phyloP scores from a whole-genome alignment of 2,329 filamentous ascomycete species.

The Monosporascus cannonballus region DNA sequence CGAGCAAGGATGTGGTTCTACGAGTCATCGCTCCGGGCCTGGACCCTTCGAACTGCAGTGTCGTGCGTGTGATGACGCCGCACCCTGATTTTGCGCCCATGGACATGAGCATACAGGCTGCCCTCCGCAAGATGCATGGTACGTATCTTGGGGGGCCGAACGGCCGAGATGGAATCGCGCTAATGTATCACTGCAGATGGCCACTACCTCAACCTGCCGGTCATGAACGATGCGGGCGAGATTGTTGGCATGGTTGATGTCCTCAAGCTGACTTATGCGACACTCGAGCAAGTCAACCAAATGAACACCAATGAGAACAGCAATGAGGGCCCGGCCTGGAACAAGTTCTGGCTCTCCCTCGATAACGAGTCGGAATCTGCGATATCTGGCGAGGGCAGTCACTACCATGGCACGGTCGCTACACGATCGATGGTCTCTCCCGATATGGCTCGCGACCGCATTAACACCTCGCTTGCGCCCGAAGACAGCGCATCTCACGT shows the following conservation, averaged over 20 bases:
- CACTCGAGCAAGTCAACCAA: constrained; percentile 93
- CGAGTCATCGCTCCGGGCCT: constrained; percentile 95
- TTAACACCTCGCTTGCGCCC: constrained; percentile 76
- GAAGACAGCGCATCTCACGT: constrained; percentile 93
- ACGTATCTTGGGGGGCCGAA: constrained; percentile 30
- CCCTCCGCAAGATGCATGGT: constrained; percentile 98
- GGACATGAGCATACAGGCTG: constrained; percentile 98
- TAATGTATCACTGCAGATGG: constrained; percentile 58
- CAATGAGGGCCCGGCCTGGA: constrained; percentile 89
- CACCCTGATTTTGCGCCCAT: constrained; percentile 97
- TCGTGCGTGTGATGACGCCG: constrained; percentile 97
- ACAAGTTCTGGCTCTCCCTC: constrained; percentile 98
- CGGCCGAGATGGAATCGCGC: neutral
- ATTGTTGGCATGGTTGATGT: constrained; percentile 99
- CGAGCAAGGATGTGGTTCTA: constrained; percentile 97
- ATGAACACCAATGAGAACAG: constrained; percentile 78
- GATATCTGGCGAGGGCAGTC: constrained; percentile 84
- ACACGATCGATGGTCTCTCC: constrained; percentile 77
- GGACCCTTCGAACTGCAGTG: constrained; percentile 90
- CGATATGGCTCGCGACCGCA: constrained; percentile 63
- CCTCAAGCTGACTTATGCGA: constrained; percentile 95
- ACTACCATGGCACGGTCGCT: constrained; percentile 57
- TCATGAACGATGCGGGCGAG: constrained; percentile 95
- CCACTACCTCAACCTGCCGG: constrained; percentile 94
- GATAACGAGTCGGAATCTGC: constrained; percentile 93